Conservation (phyloP, 768 basidiomycete genomes). For the Tricholoma furcatifolium region DNA sequence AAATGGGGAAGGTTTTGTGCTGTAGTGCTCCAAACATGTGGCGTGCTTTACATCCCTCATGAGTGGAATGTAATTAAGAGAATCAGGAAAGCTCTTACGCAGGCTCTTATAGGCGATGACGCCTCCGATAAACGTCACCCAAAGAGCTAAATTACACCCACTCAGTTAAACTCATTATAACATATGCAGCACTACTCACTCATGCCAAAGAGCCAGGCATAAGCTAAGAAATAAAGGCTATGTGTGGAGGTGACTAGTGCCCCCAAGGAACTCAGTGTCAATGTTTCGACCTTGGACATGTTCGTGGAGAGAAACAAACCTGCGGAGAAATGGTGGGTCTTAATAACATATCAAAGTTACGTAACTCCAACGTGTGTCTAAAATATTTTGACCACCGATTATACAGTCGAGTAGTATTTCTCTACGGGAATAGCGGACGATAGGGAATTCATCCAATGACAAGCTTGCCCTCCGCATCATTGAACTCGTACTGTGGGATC, state of each 20-base stretch:
- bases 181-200: constrained; percentile 40
- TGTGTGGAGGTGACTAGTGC: constrained; percentile 31
- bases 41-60: constrained; percentile 43
- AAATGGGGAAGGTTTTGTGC: constrained; percentile 71
- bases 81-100: constrained; percentile 38
- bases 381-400: constrained; percentile 5
- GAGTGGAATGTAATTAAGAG: not conserved
- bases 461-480: constrained; percentile 83
- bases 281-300: constrained; percentile 34
- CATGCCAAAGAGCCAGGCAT: constrained; percentile 68
- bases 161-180: constrained; percentile 2
- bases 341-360: constrained; percentile 7
- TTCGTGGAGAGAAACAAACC: constrained; percentile 1
- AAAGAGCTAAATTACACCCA: constrained; percentile 37
- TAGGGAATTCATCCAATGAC: constrained; percentile 66
- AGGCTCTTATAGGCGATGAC: constrained; percentile 60
- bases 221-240: constrained; percentile 53
- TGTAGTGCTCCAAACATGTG: constrained; percentile 75
- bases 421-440: constrained; percentile 25
- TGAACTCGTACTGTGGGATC: constrained; percentile 86
- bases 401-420: constrained; percentile 17
- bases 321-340: constrained; percentile 8
- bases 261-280: constrained; percentile 33
- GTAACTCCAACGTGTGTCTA: constrained; percentile 9
- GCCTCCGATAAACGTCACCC: constrained; percentile 72